These are phyloP conservation scores for Apophysomyces trapeziformis DNA, from an alignment of 371 early-diverging fungal genomes.

Conservation along the genomic window DNA sequence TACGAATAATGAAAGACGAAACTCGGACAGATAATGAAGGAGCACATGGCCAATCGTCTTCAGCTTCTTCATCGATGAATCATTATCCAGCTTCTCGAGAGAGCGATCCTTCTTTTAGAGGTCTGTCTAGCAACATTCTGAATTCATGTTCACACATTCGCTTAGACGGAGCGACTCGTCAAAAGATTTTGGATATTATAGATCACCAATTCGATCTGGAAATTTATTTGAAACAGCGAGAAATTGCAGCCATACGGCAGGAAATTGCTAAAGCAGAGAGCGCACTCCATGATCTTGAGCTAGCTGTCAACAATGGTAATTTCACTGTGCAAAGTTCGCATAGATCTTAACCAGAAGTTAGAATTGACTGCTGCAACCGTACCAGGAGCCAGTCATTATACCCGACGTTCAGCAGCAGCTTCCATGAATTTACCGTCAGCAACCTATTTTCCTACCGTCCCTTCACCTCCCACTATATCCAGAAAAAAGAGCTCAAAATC, in stretches of 20 bases:
- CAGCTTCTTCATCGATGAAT: not conserved
- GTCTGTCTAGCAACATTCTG: not conserved
- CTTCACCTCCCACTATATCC: conserved; percentile 11
- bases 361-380: conserved; percentile 29
- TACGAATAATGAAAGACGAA: conserved; percentile 4
- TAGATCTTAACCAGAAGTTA: not conserved
- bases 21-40: not conserved
- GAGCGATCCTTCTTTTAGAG: not conserved
- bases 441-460: conserved; percentile 3
- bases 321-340: not conserved
- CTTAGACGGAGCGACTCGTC: conserved; percentile 52
- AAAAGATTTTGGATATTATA: conserved; percentile 62
- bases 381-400: conserved; percentile 43
- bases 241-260: conserved; percentile 55
- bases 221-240: conserved; percentile 68
- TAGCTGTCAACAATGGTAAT: conserved; percentile 60
- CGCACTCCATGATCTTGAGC: conserved; percentile 53
- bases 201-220: conserved; percentile 78
- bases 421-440: conserved; percentile 8
- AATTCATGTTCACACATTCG: not conserved
- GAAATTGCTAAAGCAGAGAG: conserved; percentile 64
- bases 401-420: conserved; percentile 43
- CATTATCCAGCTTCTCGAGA: not conserved
- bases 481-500: conserved; percentile 22
- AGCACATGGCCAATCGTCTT: not conserved